Evolutionary conservation across 805 yeast species (phyloP).

Genomic region (Kazachstania bromeliacearum): DNA sequence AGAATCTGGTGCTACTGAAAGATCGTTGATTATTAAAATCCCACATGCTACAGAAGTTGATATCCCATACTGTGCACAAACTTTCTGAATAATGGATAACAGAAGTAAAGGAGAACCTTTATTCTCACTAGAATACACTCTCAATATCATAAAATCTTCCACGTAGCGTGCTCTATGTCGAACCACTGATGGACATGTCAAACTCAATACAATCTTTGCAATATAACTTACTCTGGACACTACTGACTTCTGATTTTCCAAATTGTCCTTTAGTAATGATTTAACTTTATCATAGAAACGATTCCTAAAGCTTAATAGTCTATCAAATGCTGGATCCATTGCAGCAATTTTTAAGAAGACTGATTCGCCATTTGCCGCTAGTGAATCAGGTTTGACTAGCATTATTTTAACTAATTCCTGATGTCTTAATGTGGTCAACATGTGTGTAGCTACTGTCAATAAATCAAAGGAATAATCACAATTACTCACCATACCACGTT

Average conservation of each 20-base stretch:
- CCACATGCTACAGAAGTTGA: not conserved
- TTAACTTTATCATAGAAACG: conserved; percentile 9
- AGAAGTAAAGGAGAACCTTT: conserved; percentile 17
- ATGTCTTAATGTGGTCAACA: not conserved
- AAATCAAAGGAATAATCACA: too few species aligned
- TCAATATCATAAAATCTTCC: conserved; percentile 18
- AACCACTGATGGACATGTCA: too few species aligned
- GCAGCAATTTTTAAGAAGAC: conserved; percentile 1
- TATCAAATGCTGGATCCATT: conserved; percentile 5
- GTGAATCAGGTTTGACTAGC: too few species aligned
- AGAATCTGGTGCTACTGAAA: not conserved
- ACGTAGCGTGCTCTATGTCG: too few species aligned
- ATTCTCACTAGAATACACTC: conserved; percentile 21
- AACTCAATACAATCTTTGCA: too few species aligned
- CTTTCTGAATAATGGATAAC: conserved; percentile 18
- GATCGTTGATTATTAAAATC: not conserved
- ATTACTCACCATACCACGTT: too few species aligned
- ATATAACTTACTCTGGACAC: too few species aligned
- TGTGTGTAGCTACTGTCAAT: not conserved
- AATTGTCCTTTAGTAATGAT: too few species aligned
- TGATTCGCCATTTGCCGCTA: conserved; percentile 1
- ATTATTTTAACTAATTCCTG: not conserved
- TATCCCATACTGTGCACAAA: not conserved
- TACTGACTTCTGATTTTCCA: too few species aligned
- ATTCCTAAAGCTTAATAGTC: conserved; percentile 1